Evolutionary conservation across 108 stramenopile species (phyloP).

Genomic region (Epithemia pelagica): DNA sequence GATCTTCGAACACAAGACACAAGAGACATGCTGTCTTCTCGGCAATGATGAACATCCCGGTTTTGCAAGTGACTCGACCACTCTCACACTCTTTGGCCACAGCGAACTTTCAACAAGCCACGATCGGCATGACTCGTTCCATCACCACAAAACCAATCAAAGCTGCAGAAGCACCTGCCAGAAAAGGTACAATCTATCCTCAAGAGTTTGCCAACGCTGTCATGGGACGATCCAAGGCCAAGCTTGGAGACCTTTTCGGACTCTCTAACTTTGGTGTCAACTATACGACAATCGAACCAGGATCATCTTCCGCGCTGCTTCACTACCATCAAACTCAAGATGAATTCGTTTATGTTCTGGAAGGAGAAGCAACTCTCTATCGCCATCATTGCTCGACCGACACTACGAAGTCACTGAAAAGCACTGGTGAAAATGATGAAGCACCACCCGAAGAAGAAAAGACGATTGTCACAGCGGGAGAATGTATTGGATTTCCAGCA

Average conservation of each 20-base stretch:
- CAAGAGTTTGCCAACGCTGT: background rate
- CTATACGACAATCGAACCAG: background rate
- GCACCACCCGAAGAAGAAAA: background rate
- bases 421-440: background rate
- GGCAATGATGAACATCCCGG: too few species aligned
- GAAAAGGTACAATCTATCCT: background rate
- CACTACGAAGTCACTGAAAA: background rate
- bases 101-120: too few species aligned
- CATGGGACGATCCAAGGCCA: background rate
- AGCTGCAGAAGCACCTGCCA: background rate
- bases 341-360: conserved; percentile 2
- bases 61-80: too few species aligned
- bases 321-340: conserved; percentile 2
- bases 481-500: conserved; percentile 3
- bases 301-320: background rate
- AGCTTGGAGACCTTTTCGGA: background rate
- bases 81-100: too few species aligned
- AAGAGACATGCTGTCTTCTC: too few species aligned
- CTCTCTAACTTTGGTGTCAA: conserved; percentile 4
- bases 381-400: background rate
- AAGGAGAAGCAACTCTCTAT: background rate
- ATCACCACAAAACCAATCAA: background rate
- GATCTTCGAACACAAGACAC: too few species aligned
- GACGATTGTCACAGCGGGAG: conserved; percentile 2
- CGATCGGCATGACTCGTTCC: background rate